Evolutionary conservation across 1,284 basidiomycete genomes (phyloP).

Genomic region (Malassezia cuniculi): DNA sequence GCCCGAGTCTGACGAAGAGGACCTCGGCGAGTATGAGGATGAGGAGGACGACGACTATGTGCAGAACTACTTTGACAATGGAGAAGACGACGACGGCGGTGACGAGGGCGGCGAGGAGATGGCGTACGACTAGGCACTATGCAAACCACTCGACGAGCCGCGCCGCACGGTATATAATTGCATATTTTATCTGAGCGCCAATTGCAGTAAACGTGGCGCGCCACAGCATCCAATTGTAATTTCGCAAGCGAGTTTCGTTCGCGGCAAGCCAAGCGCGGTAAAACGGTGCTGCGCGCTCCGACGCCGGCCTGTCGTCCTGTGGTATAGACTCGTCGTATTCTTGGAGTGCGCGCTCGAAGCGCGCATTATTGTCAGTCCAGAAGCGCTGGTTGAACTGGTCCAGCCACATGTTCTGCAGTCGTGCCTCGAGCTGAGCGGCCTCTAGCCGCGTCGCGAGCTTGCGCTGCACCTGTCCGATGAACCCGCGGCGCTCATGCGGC

Average conservation of each 20-base stretch:
- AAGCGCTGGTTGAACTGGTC: slow-evolving; percentile 42
- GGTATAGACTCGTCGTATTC: slow-evolving; percentile 14
- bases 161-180: slow-evolving; percentile 1
- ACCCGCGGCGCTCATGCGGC: neutral
- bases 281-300: slow-evolving; percentile 24
- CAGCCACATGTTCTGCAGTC: slow-evolving; percentile 26
- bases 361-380: slow-evolving; percentile 40
- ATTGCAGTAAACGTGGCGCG: slow-evolving; percentile 2
- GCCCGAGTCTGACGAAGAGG: slow-evolving; percentile 30
- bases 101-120: slow-evolving; percentile 30
- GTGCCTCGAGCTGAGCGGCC: slow-evolving; percentile 27
- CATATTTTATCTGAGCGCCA: slow-evolving; percentile 2
- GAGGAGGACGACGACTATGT: slow-evolving; percentile 43
- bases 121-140: slow-evolving; percentile 22
- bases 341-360: slow-evolving; percentile 27
- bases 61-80: slow-evolving; percentile 44
- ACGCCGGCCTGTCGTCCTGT: slow-evolving; percentile 5
- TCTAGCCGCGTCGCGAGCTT: slow-evolving; percentile 25
- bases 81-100: slow-evolving; percentile 35
- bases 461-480: slow-evolving; percentile 7
- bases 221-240: slow-evolving; percentile 37
- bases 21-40: slow-evolving; percentile 40
- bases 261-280: slow-evolving; percentile 38
- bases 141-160: slow-evolving; percentile 4
- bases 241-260: slow-evolving; percentile 25